Base-by-base conservation (phyloP, 805 yeast species). In the Lachancea waltii region DNA sequence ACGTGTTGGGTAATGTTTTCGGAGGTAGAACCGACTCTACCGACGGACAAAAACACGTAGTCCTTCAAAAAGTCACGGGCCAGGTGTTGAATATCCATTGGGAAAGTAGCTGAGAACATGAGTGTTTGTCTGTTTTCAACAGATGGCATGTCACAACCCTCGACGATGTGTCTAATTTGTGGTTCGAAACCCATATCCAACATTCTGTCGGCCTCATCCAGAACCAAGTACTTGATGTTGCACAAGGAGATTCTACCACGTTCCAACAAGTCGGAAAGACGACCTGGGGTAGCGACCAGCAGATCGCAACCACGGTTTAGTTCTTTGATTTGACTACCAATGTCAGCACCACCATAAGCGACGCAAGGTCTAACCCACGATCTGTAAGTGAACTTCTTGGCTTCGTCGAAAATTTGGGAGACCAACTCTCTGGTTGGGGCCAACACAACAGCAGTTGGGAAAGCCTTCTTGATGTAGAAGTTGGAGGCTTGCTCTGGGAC, bases 161-260 rank as follows among this genome's bases (percentile, higher is more conserved):
- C 94, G 46, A 92, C 98, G 60, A 92, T 90, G 65, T 87, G 84
- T 77, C 98, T 85, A 63, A 92, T 92, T 75, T 92, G 98, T 50
- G 97, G 97, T 73, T 92, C 98, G 72, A 92, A 92, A 77, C 98
- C 98, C 97, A 92, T 92, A 79, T 92, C 98, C 70, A 92, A 80
- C 98, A 92, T 92, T 74, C 98, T 85, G 70, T 92, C 98, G 60
- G 98, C 98, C 75, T 90, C 98, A 69, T 90, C 98, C 52, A 92
- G 75, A 37, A 92, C 97, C 64, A 92, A 77, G 68, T 85, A 92
- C 65, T 84, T 86, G 68, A 90, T 86, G 68, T 85, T 86, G 49
- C 77, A 73, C 60, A 92, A 74, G 31, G 97, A 87, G 53, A 92
- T 85, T 56, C 79, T 73, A 59, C 97, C 97, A 72, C 97, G 85